Conservation (phyloP, 805 yeast genomes). For the Hanseniaspora guilliermondii region DNA sequence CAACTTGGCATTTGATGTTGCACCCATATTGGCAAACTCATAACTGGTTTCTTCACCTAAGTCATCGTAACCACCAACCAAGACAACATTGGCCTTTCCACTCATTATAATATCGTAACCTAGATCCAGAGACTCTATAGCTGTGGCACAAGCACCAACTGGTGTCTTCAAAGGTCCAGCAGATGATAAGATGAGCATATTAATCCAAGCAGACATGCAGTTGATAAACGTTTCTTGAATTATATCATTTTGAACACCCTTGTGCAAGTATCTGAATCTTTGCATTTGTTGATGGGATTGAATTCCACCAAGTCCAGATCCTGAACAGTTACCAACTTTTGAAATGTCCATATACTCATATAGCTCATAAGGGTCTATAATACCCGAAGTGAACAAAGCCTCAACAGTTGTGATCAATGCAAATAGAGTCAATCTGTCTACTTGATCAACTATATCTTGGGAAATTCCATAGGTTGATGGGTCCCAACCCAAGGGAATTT, state of each 20-base stretch:
- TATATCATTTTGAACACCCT: constrained; percentile 78
- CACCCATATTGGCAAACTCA: constrained; percentile 88
- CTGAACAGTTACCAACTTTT: constrained; percentile 84
- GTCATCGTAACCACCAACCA: constrained; percentile 88
- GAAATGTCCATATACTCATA: constrained; percentile 84
- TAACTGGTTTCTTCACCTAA: constrained; percentile 83
- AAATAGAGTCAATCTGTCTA: constrained; percentile 72
- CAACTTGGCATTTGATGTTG: constrained; percentile 62
- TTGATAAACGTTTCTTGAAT: constrained; percentile 83
- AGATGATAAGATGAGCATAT: constrained; percentile 73
- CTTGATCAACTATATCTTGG: constrained; percentile 69
- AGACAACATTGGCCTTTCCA: constrained; percentile 72
- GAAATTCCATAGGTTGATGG: constrained; percentile 71
- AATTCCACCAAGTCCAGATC: constrained; percentile 92
- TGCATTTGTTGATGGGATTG: constrained; percentile 77
- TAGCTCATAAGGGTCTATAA: constrained; percentile 84
- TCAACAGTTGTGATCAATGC: constrained; percentile 75
- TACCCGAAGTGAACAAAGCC: constrained; percentile 69
- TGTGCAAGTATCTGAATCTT: constrained; percentile 55
- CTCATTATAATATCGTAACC: constrained; percentile 72
- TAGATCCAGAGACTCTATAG: constrained; percentile 74
- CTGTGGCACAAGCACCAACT: constrained; percentile 90
- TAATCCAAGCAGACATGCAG: constrained; percentile 90
- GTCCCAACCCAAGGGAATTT: constrained; percentile 84
- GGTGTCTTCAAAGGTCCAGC: constrained; percentile 90